Percentiles rank a stretch among this genome's conserved stretches.
phyloP scores from a whole-genome alignment of 2,329 filamentous ascomycete genomes.

The Alternaria incomplexa region DNA sequence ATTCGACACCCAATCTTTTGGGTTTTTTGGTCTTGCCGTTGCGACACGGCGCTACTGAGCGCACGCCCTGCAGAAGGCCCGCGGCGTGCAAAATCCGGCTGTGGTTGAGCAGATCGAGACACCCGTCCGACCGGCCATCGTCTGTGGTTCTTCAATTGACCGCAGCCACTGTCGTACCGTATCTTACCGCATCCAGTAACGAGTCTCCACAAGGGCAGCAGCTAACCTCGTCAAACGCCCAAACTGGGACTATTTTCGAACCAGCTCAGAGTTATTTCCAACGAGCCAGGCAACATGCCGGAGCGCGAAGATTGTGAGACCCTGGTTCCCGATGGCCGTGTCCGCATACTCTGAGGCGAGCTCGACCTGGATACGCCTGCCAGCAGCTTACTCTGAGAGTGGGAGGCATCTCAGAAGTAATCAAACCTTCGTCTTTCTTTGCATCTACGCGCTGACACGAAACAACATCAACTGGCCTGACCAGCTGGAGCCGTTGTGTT shows the following conservation, averaged over 20 bases:
- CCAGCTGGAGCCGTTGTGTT: constrained; percentile 17
- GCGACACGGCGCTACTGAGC: constrained; percentile 9
- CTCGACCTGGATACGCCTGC: constrained; percentile 6
- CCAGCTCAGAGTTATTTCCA: neutral
- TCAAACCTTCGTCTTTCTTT: neutral
- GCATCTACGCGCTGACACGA: constrained; percentile 9
- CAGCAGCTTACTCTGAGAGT: neutral
- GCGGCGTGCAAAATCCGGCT: constrained; percentile 6
- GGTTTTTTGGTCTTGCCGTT: neutral
- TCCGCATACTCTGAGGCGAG: neutral
- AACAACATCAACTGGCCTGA: constrained; percentile 11
- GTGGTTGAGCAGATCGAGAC: constrained; percentile 7
- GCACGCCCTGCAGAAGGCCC: constrained; percentile 4
- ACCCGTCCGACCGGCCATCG: constrained; percentile 7
- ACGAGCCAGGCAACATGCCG: neutral
- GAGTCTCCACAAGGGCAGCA: neutral
- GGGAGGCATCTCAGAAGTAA: constrained; percentile 16
- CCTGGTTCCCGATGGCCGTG: neutral
- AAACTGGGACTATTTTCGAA: neutral
- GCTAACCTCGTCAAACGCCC: constrained; percentile 1
- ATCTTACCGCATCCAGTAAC: neutral
- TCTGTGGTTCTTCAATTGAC: constrained; percentile 2
- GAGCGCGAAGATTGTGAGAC: neutral
- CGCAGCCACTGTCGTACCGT: constrained; percentile 7
- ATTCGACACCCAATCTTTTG: neutral